Percentiles rank a stretch among this genome's conserved stretches.
Conservation (phyloP, 495 filamentous ascomycete genomes). For the Talaromyces liani region DNA sequence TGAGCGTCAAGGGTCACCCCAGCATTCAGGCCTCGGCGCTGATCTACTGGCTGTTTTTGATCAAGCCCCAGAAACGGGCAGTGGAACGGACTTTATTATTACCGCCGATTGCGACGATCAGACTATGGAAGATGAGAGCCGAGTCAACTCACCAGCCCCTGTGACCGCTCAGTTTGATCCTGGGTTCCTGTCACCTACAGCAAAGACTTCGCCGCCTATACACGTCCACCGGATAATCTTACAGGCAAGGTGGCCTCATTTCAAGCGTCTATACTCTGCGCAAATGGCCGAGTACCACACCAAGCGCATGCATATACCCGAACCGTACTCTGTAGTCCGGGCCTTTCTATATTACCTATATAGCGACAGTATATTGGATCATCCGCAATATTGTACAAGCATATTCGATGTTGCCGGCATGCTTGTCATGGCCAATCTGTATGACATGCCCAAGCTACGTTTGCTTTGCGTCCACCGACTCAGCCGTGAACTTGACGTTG, state of each 20-base stretch:
- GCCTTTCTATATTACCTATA: conserved; percentile 96
- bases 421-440: conserved; percentile 95
- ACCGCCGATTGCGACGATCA: conserved; percentile 69
- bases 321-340: conserved; percentile 88
- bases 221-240: conserved; percentile 88
- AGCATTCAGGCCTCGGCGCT: conserved; percentile 60
- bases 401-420: conserved; percentile 88
- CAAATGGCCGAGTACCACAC: conserved; percentile 97
- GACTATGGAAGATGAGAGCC: conserved; percentile 43
- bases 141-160: conserved; percentile 21
- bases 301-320: conserved; percentile 94
- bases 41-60: conserved; percentile 85
- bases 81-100: conserved; percentile 77
- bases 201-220: conserved; percentile 73
- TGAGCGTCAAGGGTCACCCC: conserved; percentile 36
- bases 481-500: conserved; percentile 81
- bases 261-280: conserved; percentile 77
- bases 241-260: conserved; percentile 93
- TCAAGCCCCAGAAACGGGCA: conserved; percentile 65
- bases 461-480: conserved; percentile 83
- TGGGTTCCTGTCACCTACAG: conserved; percentile 54
- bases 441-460: conserved; percentile 88
- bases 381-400: conserved; percentile 56
- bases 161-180: conserved; percentile 35
- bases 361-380: conserved; percentile 77